phyloP scores from a whole-genome alignment of 805 yeast species.

The Ogataea paradorogensis region DNA sequence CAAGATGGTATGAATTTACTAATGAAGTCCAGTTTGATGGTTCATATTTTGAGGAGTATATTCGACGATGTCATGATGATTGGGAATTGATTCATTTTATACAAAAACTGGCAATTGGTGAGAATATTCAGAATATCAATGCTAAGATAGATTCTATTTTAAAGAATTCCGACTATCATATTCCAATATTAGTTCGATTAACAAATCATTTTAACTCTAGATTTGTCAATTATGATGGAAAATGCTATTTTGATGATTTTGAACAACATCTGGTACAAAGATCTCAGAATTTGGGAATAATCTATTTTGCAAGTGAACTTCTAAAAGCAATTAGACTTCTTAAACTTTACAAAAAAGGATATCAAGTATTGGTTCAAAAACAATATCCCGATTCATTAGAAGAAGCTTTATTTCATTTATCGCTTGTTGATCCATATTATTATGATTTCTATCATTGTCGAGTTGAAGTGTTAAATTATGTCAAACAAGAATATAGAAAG shows the following conservation, averaged over 20 bases:
- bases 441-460: constrained; percentile 20
- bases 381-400: constrained; percentile 15
- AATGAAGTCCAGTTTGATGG: not conserved
- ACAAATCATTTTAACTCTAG: constrained; percentile 16
- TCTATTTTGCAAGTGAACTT: constrained; percentile 21
- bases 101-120: not conserved
- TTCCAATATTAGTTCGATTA: constrained; percentile 23
- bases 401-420: constrained; percentile 12
- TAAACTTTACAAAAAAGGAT: constrained; percentile 6
- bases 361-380: not conserved
- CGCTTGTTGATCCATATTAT: constrained; percentile 24
- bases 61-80: not conserved
- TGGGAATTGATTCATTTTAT: not conserved
- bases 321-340: constrained; percentile 16
- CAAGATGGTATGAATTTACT: constrained; percentile 1
- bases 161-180: constrained; percentile 4
- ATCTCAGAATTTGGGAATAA: constrained; percentile 9
- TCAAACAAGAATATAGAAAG: constrained; percentile 3
- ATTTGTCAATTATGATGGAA: not conserved
- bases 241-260: constrained; percentile 1
- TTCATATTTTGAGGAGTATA: too few relatives aligned
- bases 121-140: not conserved
- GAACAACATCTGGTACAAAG: constrained; percentile 6
- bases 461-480: constrained; percentile 5
- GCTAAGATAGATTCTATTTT: not conserved